These are phyloP conservation scores for Starmerella bombi DNA, from an alignment of 805 yeast species.

Conservation along the genomic window DNA sequence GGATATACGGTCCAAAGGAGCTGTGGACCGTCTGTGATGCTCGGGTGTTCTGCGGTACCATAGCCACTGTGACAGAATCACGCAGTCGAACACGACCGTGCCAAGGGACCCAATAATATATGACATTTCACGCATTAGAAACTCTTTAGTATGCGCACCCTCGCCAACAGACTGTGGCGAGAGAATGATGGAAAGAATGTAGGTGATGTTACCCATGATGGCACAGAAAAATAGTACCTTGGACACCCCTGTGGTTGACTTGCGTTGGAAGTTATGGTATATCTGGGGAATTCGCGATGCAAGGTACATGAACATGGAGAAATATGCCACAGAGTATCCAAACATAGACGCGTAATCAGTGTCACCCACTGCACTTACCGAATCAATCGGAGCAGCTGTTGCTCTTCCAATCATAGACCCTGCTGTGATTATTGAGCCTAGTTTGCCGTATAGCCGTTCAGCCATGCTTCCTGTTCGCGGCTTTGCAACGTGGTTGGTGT, in stretches of 20 bases:
- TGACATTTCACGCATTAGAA: constrained; percentile 60
- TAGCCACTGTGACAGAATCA: constrained; percentile 29
- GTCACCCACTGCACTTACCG: background rate
- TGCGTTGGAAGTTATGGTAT: constrained; percentile 56
- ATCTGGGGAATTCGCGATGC: constrained; percentile 77
- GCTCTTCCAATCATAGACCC: background rate
- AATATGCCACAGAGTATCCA: constrained; percentile 56
- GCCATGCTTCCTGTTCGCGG: background rate
- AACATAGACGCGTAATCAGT: constrained; percentile 11
- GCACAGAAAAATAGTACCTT: constrained; percentile 71
- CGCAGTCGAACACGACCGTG: constrained; percentile 61
- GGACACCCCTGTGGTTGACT: constrained; percentile 78
- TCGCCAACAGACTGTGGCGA: constrained; percentile 35
- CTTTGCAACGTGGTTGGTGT: constrained; percentile 7
- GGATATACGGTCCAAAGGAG: constrained; percentile 9
- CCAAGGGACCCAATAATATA: constrained; percentile 78
- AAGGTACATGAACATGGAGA: constrained; percentile 61
- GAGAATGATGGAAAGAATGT: constrained; percentile 61
- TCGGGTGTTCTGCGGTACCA: constrained; percentile 5
- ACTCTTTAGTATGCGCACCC: constrained; percentile 29
- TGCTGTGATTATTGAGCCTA: background rate
- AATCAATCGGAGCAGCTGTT: background rate
- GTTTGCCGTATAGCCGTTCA: background rate
- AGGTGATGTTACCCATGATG: constrained; percentile 60
- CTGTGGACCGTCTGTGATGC: constrained; percentile 13